Conservation (phyloP, 495 filamentous ascomycete species). For the Cryomyces minteri region DNA sequence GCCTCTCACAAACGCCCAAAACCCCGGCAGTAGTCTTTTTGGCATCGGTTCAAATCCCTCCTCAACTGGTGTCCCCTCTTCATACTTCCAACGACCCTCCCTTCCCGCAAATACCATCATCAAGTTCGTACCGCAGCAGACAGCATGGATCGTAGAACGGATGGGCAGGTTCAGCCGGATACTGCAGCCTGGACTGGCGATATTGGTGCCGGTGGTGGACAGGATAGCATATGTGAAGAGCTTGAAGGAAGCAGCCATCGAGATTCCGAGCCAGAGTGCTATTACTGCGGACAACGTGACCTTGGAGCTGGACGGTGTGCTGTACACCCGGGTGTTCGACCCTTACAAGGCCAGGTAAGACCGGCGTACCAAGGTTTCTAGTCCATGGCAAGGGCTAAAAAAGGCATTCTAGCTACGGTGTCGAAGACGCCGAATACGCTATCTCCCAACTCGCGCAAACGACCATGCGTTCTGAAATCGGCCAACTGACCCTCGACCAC, state of each 20-base stretch:
- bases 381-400: background rate
- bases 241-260: conserved; percentile 86
- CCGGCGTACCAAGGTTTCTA: background rate
- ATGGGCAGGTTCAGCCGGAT: conserved; percentile 96
- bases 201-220: conserved; percentile 81
- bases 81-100: conserved; percentile 39
- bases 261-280: conserved; percentile 89
- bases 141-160: conserved; percentile 97
- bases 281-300: conserved; percentile 99
- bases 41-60: conserved; percentile 1
- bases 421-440: conserved; percentile 97
- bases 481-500: conserved; percentile 88
- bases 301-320: conserved; percentile 80
- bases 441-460: conserved; percentile 96
- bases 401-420: conserved; percentile 62
- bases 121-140: conserved; percentile 96
- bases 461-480: conserved; percentile 96
- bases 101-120: conserved; percentile 88
- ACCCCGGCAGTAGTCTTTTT: conserved; percentile 1
- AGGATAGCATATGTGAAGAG: conserved; percentile 96
- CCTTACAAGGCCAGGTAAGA: conserved; percentile 85
- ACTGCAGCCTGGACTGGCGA: conserved; percentile 73
- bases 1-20: background rate
- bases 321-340: conserved; percentile 92
- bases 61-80: conserved; percentile 9